Evolutionary conservation across 176 grass and related monocot genomes (phyloP).

Genomic region (Pontederia crassipes): DNA sequence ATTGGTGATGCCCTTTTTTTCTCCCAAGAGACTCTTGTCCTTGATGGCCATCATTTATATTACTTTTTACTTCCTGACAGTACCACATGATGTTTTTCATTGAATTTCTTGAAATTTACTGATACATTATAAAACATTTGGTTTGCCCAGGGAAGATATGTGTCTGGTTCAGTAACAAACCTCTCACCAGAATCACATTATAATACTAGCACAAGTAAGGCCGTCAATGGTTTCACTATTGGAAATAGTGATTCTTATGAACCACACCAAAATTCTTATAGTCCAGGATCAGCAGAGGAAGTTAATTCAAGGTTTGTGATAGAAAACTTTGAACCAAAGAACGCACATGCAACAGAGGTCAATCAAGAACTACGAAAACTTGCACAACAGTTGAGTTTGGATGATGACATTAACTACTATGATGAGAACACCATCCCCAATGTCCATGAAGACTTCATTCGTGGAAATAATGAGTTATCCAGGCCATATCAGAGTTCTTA

Average conservation of each 20-base stretch:
- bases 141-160: slow-evolving; percentile 61
- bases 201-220: slow-evolving; percentile 24
- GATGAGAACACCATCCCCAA: too few relatives aligned
- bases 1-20: too few relatives aligned
- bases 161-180: slow-evolving; percentile 44
- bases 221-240: slow-evolving; percentile 24
- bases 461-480: too few relatives aligned
- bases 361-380: slow-evolving; percentile 67
- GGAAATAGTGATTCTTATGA: slow-evolving; percentile 38
- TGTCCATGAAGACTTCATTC: too few relatives aligned
- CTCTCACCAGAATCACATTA: slow-evolving; percentile 36
- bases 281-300: slow-evolving; percentile 52
- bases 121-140: neutral
- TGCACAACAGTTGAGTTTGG: slow-evolving; percentile 75
- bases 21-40: too few relatives aligned
- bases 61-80: too few relatives aligned
- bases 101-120: too few relatives aligned
- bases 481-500: too few relatives aligned
- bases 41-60: too few relatives aligned
- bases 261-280: slow-evolving; percentile 46
- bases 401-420: slow-evolving; percentile 17
- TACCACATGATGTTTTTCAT: too few relatives aligned
- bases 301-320: slow-evolving; percentile 54
- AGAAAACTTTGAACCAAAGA: slow-evolving; percentile 26
- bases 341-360: slow-evolving; percentile 31